Conservation (phyloP, 169 alveolate genomes). For the Plasmodium berghei region DNA sequence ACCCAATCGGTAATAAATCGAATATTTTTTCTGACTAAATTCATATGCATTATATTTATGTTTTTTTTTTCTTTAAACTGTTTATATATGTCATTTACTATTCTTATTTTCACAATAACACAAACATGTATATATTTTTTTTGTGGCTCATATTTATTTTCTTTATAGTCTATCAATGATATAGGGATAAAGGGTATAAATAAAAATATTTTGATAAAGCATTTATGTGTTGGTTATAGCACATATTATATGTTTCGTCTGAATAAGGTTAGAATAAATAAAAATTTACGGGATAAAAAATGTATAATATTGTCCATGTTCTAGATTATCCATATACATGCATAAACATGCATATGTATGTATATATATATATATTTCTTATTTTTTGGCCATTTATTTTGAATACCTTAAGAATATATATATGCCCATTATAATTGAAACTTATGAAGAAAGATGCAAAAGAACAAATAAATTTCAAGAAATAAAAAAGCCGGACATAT, state of each 20-base stretch:
- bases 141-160: background rate
- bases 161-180: constrained; percentile 20
- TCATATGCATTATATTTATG: background rate
- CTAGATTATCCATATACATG: background rate
- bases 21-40: background rate
- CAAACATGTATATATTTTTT: background rate
- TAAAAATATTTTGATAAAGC: constrained; percentile 38
- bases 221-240: constrained; percentile 47
- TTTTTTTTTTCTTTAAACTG: background rate
- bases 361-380: background rate
- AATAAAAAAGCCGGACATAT: constrained; percentile 18
- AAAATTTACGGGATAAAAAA: background rate
- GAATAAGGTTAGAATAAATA: constrained; percentile 30
- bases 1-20: constrained; percentile 26
- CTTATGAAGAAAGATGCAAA: constrained; percentile 55
- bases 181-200: constrained; percentile 68
- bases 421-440: constrained; percentile 51
- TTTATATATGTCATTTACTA: too few species aligned
- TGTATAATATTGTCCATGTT: background rate
- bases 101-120: too few species aligned
- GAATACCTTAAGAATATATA: constrained; percentile 11
- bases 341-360: constrained; percentile 2
- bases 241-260: constrained; percentile 48
- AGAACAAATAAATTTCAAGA: constrained; percentile 19
- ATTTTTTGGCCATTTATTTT: background rate